A percentile compares a stretch with the other conserved stretches of the same genome.
These are phyloP conservation scores for Piromyces finnis DNA, from an alignment of 192 early-diverging fungal species.

Conservation along the genomic window DNA sequence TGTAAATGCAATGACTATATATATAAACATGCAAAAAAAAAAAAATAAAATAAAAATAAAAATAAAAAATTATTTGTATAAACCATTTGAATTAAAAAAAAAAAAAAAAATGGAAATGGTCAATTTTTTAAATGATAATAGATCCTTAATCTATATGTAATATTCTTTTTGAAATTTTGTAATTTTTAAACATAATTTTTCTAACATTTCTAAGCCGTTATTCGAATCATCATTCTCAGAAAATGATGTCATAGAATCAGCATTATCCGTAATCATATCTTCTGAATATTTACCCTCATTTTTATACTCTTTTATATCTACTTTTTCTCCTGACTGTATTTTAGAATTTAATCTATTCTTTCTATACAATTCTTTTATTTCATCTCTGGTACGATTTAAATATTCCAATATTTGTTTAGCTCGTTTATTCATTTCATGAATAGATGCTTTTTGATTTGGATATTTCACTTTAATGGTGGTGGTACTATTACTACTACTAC, in stretches of 20 bases:
- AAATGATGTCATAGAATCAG: neutral
- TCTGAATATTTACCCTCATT: neutral
- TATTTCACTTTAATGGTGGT: slow-evolving; percentile 29
- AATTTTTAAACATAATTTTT: neutral
- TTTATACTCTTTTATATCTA: neutral
- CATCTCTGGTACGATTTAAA: slow-evolving; percentile 11
- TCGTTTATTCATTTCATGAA: slow-evolving; percentile 45
- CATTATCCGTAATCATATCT: neutral
- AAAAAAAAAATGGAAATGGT: too few species aligned
- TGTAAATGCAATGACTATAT: too few species aligned
- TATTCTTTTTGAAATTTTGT: neutral
- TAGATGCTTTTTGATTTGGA: slow-evolving; percentile 24
- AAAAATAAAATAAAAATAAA: too few species aligned
- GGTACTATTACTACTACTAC: too few species aligned
- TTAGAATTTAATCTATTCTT: neutral
- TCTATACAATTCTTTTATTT: neutral
- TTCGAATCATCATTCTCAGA: neutral
- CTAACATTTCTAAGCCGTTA: neutral
- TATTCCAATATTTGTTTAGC: slow-evolving; percentile 44
- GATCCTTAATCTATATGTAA: neutral
- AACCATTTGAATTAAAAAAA: too few species aligned
- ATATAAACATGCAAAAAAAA: too few species aligned
- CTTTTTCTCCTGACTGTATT: neutral
- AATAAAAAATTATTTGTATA: too few species aligned
- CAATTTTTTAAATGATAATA: too few species aligned